phyloP scores from a whole-genome alignment of 73 alveolate species.

The Symbiodinium pilosum region DNA sequence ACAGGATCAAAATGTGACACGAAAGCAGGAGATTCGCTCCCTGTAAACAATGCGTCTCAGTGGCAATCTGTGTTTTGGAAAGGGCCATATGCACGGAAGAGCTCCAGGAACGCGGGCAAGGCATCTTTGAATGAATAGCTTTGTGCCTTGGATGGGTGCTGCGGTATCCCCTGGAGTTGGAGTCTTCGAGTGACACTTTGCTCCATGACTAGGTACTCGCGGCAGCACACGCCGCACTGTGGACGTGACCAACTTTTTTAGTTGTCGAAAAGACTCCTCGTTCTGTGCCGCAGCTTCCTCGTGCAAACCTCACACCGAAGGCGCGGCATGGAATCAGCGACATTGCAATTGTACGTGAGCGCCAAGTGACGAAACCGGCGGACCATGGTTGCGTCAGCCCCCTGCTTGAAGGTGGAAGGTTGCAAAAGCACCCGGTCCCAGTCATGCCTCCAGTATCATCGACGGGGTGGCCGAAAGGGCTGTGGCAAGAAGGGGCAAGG shows the following conservation, averaged over 20 bases:
- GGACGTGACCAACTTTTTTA: slow-evolving; percentile 15
- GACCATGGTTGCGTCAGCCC: not conserved
- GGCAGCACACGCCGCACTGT: not conserved
- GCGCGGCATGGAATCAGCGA: not conserved
- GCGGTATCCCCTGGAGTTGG: not conserved
- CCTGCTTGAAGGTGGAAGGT: slow-evolving; percentile 14
- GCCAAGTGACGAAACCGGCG: slow-evolving; percentile 1
- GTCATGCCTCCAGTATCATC: slow-evolving; percentile 30
- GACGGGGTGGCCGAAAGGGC: not conserved
- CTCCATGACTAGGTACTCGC: not conserved
- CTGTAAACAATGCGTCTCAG: not conserved
- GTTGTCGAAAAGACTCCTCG: not conserved
- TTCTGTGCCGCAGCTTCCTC: slow-evolving; percentile 46
- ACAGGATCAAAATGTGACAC: not conserved
- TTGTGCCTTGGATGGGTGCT: not conserved
- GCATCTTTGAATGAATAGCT: slow-evolving; percentile 52
- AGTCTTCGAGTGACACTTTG: too few species aligned
- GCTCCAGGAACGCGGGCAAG: slow-evolving; percentile 32
- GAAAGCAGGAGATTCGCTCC: not conserved
- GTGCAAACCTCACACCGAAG: not conserved
- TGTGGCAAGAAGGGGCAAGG: too few species aligned
- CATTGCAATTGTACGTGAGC: not conserved
- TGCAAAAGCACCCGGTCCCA: slow-evolving; percentile 64
- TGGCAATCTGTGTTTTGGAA: slow-evolving; percentile 36
- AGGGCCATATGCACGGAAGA: slow-evolving; percentile 30